These are phyloP conservation scores for Malassezia restricta DNA, from an alignment of 1,284 basidiomycete genomes.

Conservation along the genomic window DNA sequence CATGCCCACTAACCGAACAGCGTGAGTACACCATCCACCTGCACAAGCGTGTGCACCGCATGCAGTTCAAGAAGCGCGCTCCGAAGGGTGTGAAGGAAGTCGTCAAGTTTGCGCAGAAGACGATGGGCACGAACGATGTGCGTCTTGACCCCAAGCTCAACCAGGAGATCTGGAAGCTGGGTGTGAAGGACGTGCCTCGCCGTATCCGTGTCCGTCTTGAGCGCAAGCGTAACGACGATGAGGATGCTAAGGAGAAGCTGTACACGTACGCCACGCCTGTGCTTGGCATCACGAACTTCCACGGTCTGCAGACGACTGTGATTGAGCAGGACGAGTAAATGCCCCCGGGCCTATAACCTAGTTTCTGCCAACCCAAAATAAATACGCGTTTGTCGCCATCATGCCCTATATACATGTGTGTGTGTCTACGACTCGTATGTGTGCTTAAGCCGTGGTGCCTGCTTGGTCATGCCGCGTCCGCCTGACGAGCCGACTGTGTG, in stretches of 20 bases:
- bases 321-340: slow-evolving; percentile 38
- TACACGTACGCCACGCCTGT: slow-evolving; percentile 44
- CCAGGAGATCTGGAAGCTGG: slow-evolving; percentile 46
- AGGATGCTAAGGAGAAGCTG: slow-evolving; percentile 46
- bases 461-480: slow-evolving; percentile 8
- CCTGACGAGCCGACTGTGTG: slow-evolving; percentile 2
- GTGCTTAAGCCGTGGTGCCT: slow-evolving; percentile 2
- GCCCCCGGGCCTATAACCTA: neutral
- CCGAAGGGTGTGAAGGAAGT: slow-evolving; percentile 45
- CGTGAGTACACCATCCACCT: slow-evolving; percentile 46
- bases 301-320: slow-evolving; percentile 43
- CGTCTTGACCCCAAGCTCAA: slow-evolving; percentile 46
- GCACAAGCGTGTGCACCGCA: slow-evolving; percentile 42
- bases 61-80: slow-evolving; percentile 44
- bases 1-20: slow-evolving; percentile 14
- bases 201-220: slow-evolving; percentile 43
- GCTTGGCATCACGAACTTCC: slow-evolving; percentile 43
- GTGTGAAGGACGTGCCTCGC: slow-evolving; percentile 44
- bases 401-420: neutral
- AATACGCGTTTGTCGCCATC: neutral
- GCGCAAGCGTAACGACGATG: slow-evolving; percentile 47
- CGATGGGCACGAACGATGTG: slow-evolving; percentile 46
- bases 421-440: neutral
- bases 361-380: slow-evolving; percentile 6
- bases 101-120: slow-evolving; percentile 42